Evolutionary conservation across 306 rosid species (phyloP).

Genomic region (Fagus sylvatica): DNA sequence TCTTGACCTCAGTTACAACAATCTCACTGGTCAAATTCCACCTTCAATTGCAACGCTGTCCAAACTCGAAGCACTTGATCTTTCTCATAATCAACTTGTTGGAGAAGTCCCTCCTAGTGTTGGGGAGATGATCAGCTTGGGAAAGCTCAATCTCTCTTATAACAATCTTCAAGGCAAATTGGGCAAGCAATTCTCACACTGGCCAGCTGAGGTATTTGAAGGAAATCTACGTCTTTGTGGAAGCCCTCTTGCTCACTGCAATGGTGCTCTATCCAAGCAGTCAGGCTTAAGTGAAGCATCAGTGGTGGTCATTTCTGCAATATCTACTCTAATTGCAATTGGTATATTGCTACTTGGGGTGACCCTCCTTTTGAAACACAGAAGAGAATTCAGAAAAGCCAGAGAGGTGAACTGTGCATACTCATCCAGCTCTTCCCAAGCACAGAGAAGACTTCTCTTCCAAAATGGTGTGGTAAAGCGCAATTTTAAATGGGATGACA

Average conservation of each 20-base stretch:
- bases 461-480: constrained; percentile 53
- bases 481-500: constrained; percentile 81
- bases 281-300: constrained; percentile 50
- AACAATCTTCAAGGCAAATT: constrained; percentile 72
- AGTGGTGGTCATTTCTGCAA: constrained; percentile 56
- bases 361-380: constrained; percentile 47
- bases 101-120: constrained; percentile 77
- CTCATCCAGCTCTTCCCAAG: constrained; percentile 73
- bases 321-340: constrained; percentile 70
- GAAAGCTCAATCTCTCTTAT: constrained; percentile 80
- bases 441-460: constrained; percentile 65
- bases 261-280: constrained; percentile 18
- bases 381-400: constrained; percentile 44
- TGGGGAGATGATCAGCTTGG: constrained; percentile 85
- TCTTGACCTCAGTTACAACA: constrained; percentile 81
- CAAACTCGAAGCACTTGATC: constrained; percentile 82
- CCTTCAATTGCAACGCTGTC: constrained; percentile 50
- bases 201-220: constrained; percentile 65
- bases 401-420: constrained; percentile 54
- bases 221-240: constrained; percentile 82
- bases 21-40: constrained; percentile 76
- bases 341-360: constrained; percentile 52
- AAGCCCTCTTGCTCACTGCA: constrained; percentile 61
- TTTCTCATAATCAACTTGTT: constrained; percentile 75
- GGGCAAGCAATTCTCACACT: constrained; percentile 61